Evolutionary conservation across 345 rosid genomes (phyloP).

Genomic region (Erodium maritimum): DNA sequence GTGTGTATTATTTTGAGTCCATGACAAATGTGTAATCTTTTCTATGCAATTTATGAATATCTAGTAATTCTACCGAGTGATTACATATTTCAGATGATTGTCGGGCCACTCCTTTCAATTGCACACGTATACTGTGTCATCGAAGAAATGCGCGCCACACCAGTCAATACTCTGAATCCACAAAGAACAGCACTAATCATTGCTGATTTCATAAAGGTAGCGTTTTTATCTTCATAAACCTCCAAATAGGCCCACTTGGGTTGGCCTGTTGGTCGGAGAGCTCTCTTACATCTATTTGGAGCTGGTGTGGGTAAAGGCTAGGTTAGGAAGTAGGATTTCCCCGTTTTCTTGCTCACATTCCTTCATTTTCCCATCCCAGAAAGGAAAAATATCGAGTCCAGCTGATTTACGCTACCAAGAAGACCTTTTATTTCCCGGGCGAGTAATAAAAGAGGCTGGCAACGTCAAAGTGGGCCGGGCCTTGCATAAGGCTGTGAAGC

Average conservation of each 20-base stretch:
- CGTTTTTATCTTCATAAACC: constrained; percentile 4
- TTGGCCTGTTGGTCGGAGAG: too few relatives aligned
- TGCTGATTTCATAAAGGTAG: constrained; percentile 73
- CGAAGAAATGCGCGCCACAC: constrained; percentile 83
- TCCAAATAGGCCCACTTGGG: neutral
- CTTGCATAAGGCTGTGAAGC: constrained; percentile 50
- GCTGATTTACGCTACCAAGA: constrained; percentile 68
- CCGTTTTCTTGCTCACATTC: constrained; percentile 9
- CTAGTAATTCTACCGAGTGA: too few relatives aligned
- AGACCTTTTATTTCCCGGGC: constrained; percentile 66
- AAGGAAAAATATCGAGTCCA: constrained; percentile 68
- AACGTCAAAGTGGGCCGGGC: constrained; percentile 70
- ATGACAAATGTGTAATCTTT: too few relatives aligned
- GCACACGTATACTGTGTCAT: constrained; percentile 51
- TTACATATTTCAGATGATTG: constrained; percentile 51
- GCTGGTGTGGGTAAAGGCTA: too few relatives aligned
- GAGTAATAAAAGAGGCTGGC: constrained; percentile 73
- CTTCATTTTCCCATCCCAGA: constrained; percentile 22
- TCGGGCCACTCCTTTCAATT: constrained; percentile 63
- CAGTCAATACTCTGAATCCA: constrained; percentile 84
- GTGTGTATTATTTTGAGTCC: too few relatives aligned
- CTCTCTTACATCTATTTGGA: too few relatives aligned
- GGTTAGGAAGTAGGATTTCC: too few relatives aligned
- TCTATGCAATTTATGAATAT: too few relatives aligned
- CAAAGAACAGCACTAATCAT: constrained; percentile 81